Conservation (phyloP, 768 basidiomycete species). For the Chalciporus piperatus region DNA sequence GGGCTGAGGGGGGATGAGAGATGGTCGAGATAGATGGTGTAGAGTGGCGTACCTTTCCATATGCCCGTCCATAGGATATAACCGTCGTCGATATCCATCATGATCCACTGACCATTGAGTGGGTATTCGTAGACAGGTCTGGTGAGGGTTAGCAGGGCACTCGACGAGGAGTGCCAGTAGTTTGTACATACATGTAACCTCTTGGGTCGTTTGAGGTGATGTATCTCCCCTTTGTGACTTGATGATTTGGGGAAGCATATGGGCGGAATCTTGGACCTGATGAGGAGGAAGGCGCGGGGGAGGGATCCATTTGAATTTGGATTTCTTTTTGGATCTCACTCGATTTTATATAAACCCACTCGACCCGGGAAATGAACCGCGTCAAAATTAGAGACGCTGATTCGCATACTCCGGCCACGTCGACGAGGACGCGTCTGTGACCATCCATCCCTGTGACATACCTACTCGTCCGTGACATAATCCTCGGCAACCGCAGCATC, state of each 20-base stretch:
- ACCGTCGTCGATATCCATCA: constrained; percentile 94
- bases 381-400: constrained; percentile 27
- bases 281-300: constrained; percentile 27
- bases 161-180: neutral
- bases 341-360: constrained; percentile 22
- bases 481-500: constrained; percentile 32
- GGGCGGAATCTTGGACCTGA: constrained; percentile 52
- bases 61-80: constrained; percentile 93
- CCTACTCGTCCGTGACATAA: constrained; percentile 27
- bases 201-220: constrained; percentile 88
- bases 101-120: constrained; percentile 87
- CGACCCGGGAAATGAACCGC: constrained; percentile 26
- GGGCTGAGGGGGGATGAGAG: constrained; percentile 44
- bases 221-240: constrained; percentile 82
- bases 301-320: constrained; percentile 39
- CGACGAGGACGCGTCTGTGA: constrained; percentile 36
- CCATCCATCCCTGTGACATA: constrained; percentile 21
- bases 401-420: constrained; percentile 28
- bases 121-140: constrained; percentile 89
- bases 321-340: neutral
- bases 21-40: neutral
- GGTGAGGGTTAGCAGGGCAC: constrained; percentile 5
- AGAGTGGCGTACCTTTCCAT: constrained; percentile 70
- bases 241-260: constrained; percentile 72
- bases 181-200: constrained; percentile 72